Percentiles rank a stretch among this genome's conserved stretches.
Evolutionary conservation across 331 rosid genomes (phyloP).

Genomic region (Pyracantha coccinea): DNA sequence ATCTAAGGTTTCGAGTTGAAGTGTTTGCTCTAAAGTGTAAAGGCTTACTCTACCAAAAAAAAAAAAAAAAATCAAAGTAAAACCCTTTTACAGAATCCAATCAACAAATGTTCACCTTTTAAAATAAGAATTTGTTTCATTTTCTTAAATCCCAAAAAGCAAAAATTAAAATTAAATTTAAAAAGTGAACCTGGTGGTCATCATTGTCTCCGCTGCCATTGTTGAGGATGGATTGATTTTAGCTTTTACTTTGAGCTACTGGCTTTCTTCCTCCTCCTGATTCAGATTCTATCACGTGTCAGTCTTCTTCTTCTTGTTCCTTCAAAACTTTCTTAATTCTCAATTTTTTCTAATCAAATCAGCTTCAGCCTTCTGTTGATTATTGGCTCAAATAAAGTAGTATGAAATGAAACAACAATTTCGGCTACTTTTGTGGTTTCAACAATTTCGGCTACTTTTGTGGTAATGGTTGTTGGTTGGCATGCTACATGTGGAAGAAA

Average conservation of each 20-base stretch:
- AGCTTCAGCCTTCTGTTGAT: no score
- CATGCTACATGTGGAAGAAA: no score
- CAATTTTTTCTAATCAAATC: no score
- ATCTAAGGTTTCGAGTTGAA: no score
- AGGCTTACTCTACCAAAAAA: not conserved
- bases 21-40: no score
- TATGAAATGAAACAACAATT: no score
- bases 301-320: slow-evolving; percentile 43
- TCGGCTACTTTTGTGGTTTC: no score
- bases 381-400: no score
- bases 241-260: slow-evolving; percentile 22
- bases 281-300: slow-evolving; percentile 11
- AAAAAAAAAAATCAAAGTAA: not conserved
- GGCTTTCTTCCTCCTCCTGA: slow-evolving; percentile 27
- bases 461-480: no score
- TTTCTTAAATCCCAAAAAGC: not conserved
- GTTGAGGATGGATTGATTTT: slow-evolving; percentile 67
- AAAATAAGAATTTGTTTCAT: not conserved
- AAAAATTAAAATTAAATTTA: not conserved
- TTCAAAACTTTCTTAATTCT: slow-evolving; percentile 44
- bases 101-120: not conserved
- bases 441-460: no score
- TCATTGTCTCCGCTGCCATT: slow-evolving; percentile 34
- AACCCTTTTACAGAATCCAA: not conserved
- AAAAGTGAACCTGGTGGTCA: slow-evolving; percentile 15